Base-by-base conservation (phyloP, 495 filamentous ascomycete genomes). In the Penicillium roqueforti region DNA sequence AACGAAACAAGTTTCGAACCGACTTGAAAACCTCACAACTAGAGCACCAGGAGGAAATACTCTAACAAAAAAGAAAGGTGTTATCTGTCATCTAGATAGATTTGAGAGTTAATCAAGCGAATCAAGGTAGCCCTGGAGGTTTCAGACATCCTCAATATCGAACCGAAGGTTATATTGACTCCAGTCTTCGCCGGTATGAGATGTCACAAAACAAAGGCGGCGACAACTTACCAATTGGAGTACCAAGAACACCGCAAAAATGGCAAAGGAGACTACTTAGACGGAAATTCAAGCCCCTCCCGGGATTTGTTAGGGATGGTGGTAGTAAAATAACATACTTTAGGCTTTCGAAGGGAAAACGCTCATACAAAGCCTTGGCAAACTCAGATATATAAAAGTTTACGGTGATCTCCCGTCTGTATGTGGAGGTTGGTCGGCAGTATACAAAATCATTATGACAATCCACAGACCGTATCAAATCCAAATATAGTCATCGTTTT, bases 181-280 rank as follows among this genome's bases (percentile, higher is more conserved):
- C 2, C 8, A 1, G 11, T n/a, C 6, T 0, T 10, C 3, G 14
- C 39, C 19, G 10, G 29, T 44, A 26, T 22, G 25, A 8, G 31
- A 47, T 5, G 20, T 40, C 11, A 47, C 16, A 54, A 20, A 10
- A 54, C 18, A 22, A 54, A 47, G 10, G 42, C 19, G 0, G 29
- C 52, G 1, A 47, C 34, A 22, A 54, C 34, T 25, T 54, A 10
- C 52, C 52, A 47, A 54, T 38, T 2, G 39, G 52, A 10, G 52
- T 47, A 11, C 52, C 52, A 18, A 54, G 43, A 22, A 54, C 7
- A 14, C 25, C 52, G 8, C 41, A 20, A 18, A 54, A 57, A 25
- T 38, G 39, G 13, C 8, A 41, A 53, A 41, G 31, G 39, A 14
- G 29, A 11, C 28, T 34, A 28, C 16, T 34, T 31, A 9, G 31